Base-by-base conservation (phyloP, 768 basidiomycete genomes). In the Candolleomyces eurysporus region DNA sequence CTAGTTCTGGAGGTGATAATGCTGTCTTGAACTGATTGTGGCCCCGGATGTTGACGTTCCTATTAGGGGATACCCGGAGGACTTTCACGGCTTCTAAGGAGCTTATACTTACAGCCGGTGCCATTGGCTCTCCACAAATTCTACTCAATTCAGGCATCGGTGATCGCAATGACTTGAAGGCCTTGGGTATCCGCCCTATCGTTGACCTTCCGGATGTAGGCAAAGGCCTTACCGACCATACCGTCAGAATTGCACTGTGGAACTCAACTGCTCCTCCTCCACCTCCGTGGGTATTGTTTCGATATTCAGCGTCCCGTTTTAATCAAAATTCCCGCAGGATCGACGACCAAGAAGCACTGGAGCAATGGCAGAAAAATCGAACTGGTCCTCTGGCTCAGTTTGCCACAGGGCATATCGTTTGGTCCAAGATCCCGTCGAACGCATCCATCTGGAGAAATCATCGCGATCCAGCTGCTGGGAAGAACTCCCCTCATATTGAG, bases 401-500 rank as follows among this genome's bases (percentile, higher is more conserved):
- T 13, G 55, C 21, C 26, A 39, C 19, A 40, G 32, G 56, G 48
- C 49, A 56, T 16, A 48, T 63, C 19, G 52, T 45, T 7, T 66
- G 60, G 63, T 42, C 49, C 21, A 48, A 63, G 30, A 40, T 66
- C 14, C 64, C 64, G n/a, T 16, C 26, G 13, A 64, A 52, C 40
- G 46, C 64, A 42, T 19, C 55, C 26, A 58, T 52, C 46, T 65
- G 45, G 31, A 59, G 40, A 40, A 63, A n/a, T 11, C 48, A 61
- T 39, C 57, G 51, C 40, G 69, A 70, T 26, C 63, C 69, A 13
- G 10, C 49, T 53, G 21, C 65, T 31, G 52, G 48, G 3, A 32
- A 31, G 14, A 56, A 60, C 30, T 48, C 49, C 26, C 52, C 61
- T 3, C 65, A 66, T 22, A 43, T 59, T 74, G 78, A 43, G 73